phyloP scores from a whole-genome alignment of 352 stramenopile species.

The Globisporangium uncinulatum region DNA sequence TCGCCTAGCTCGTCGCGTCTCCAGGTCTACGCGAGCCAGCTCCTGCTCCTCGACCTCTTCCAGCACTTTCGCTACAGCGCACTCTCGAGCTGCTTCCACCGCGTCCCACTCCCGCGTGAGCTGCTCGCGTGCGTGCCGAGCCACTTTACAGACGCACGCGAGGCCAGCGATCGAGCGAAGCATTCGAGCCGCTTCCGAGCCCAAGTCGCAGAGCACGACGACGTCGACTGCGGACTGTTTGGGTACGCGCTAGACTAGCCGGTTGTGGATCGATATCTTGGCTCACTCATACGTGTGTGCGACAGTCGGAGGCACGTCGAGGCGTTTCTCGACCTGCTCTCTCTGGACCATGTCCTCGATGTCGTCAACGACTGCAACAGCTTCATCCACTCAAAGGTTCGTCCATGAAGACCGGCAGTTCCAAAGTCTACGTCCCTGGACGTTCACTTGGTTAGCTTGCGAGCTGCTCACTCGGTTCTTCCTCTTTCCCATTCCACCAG shows the following conservation, averaged over 20 bases:
- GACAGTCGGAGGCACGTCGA: slow-evolving; percentile 17
- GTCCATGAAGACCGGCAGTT: neutral
- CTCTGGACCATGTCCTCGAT: slow-evolving; percentile 21
- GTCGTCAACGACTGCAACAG: slow-evolving; percentile 24
- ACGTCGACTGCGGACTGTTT: slow-evolving; percentile 1
- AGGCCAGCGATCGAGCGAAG: slow-evolving; percentile 1
- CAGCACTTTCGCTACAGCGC: slow-evolving; percentile 51
- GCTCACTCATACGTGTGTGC: neutral
- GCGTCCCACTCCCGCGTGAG: slow-evolving; percentile 22
- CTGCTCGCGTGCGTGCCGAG: slow-evolving; percentile 18
- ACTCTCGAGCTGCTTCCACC: slow-evolving; percentile 31
- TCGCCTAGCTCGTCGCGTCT: slow-evolving; percentile 28
- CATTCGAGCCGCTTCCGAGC: slow-evolving; percentile 3
- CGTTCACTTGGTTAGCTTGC: neutral
- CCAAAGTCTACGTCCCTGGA: too few species aligned
- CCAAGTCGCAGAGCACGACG: slow-evolving; percentile 5
- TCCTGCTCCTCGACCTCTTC: slow-evolving; percentile 50
- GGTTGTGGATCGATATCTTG: too few species aligned
- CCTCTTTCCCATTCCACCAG: slow-evolving; percentile 12
- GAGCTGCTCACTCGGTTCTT: too few species aligned
- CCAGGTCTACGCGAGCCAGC: slow-evolving; percentile 35
- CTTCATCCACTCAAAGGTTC: slow-evolving; percentile 37
- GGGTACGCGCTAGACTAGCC: slow-evolving; percentile 3
- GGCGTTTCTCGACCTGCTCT: slow-evolving; percentile 23
- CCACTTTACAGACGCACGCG: slow-evolving; percentile 15